phyloP scores from a whole-genome alignment of 768 basidiomycete genomes.

The Termitomyces sp. region DNA sequence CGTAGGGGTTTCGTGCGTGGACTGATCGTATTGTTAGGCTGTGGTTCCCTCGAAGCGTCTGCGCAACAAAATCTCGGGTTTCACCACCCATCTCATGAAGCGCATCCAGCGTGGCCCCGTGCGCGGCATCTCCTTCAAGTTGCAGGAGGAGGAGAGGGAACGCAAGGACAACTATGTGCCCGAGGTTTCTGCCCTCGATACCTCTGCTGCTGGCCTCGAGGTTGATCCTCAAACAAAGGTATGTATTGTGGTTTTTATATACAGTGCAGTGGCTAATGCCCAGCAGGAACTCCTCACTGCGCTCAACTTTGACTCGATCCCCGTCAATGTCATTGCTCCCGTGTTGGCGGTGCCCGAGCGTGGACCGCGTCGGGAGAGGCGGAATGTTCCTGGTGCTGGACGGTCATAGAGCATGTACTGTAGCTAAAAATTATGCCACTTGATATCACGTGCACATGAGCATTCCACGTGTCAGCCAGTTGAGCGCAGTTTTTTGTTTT shows the following conservation, averaged over 20 bases:
- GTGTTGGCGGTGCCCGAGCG: slow-evolving; percentile 65
- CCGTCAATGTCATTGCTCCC: slow-evolving; percentile 63
- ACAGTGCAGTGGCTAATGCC: background rate
- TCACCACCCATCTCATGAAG: slow-evolving; percentile 99
- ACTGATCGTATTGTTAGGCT: slow-evolving; percentile 41
- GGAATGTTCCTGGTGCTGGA: slow-evolving; percentile 78
- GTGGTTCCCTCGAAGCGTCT: slow-evolving; percentile 97
- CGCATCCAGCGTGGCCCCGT: slow-evolving; percentile 98
- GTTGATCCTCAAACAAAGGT: slow-evolving; percentile 95
- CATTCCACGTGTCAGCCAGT: background rate
- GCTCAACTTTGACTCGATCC: slow-evolving; percentile 93
- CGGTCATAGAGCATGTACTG: slow-evolving; percentile 24
- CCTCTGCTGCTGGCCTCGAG: slow-evolving; percentile 63
- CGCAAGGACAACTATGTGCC: slow-evolving; percentile 99
- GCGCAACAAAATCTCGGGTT: slow-evolving; percentile 99
- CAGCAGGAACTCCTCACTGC: slow-evolving; percentile 76
- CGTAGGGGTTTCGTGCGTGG: background rate
- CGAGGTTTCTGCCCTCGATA: slow-evolving; percentile 94
- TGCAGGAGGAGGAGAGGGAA: slow-evolving; percentile 99
- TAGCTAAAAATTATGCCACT: slow-evolving; percentile 9
- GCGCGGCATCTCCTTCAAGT: slow-evolving; percentile 99
- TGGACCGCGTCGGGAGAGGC: slow-evolving; percentile 65
- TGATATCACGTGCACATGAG: background rate
- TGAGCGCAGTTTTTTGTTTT: background rate
- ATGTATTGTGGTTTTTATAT: slow-evolving; percentile 16